Evolutionary conservation across 2,329 filamentous ascomycete genomes (phyloP).

Genomic region (Botrytis tulipae): DNA sequence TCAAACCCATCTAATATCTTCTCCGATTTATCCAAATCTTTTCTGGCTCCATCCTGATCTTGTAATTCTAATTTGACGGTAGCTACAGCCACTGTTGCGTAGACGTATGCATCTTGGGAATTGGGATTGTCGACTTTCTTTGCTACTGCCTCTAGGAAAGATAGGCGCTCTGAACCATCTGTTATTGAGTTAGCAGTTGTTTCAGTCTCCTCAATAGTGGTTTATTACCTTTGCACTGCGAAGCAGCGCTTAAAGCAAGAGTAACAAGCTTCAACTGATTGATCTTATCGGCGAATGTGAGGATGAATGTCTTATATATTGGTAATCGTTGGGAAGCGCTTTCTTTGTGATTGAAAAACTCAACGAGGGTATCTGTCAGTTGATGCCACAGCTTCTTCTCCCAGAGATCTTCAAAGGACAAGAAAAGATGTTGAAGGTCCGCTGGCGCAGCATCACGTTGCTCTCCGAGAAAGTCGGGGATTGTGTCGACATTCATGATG

Average conservation of each 20-base stretch:
- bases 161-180: slow-evolving; percentile 85
- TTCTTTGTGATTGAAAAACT: slow-evolving; percentile 80
- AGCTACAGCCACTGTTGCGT: slow-evolving; percentile 86
- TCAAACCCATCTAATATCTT: slow-evolving; percentile 88
- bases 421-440: slow-evolving; percentile 81
- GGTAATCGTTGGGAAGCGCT: slow-evolving; percentile 82
- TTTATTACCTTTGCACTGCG: slow-evolving; percentile 70
- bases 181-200: slow-evolving; percentile 25
- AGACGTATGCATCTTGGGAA: slow-evolving; percentile 94
- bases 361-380: slow-evolving; percentile 82
- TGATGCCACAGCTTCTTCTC: slow-evolving; percentile 99
- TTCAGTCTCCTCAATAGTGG: background rate
- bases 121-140: slow-evolving; percentile 88
- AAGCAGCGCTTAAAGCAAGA: slow-evolving; percentile 81
- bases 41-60: slow-evolving; percentile 78
- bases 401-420: slow-evolving; percentile 95
- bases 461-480: slow-evolving; percentile 87
- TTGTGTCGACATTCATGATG: slow-evolving; percentile 79
- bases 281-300: slow-evolving; percentile 97
- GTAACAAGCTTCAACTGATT: slow-evolving; percentile 97
- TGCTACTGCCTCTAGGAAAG: slow-evolving; percentile 79
- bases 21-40: slow-evolving; percentile 84
- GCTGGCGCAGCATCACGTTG: slow-evolving; percentile 86
- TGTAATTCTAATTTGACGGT: slow-evolving; percentile 79
- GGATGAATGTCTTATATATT: slow-evolving; percentile 92